Percentiles rank a stretch among this genome's conserved stretches.
These are phyloP conservation scores for Arthrobotrys conoides DNA, from an alignment of 2,329 filamentous ascomycete genomes.

Conservation along the genomic window DNA sequence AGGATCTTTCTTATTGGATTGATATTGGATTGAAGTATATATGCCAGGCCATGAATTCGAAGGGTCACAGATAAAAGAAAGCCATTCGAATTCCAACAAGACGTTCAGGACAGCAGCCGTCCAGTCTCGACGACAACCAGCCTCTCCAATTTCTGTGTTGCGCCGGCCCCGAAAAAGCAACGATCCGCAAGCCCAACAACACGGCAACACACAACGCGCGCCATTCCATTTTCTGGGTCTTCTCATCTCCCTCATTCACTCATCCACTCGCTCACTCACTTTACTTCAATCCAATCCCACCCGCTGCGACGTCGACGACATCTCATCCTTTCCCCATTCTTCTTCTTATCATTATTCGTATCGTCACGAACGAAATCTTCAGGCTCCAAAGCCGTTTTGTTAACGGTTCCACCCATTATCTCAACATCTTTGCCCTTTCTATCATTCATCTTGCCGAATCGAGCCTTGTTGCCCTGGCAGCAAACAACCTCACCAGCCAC, in stretches of 20 bases:
- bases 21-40: neutral
- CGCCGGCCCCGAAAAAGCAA: conserved; percentile 48
- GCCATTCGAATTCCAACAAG: conserved; percentile 3
- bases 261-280: no score
- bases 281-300: conserved; percentile 33
- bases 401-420: neutral
- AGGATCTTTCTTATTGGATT: neutral
- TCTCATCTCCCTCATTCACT: conserved; percentile 26
- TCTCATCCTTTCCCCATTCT: conserved; percentile 9
- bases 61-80: conserved; percentile 30
- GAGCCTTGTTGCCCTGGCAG: conserved; percentile 56
- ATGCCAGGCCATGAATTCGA: conserved; percentile 47
- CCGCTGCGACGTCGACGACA: conserved; percentile 32
- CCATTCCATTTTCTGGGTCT: conserved; percentile 48
- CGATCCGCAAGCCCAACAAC: conserved; percentile 44
- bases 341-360: neutral
- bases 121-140: conserved; percentile 52
- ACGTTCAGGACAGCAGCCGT: conserved; percentile 45
- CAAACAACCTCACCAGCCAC: conserved; percentile 55
- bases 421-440: conserved; percentile 1
- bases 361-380: conserved; percentile 6
- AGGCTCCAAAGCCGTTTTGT: conserved; percentile 13
- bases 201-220: conserved; percentile 57
- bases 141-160: conserved; percentile 58
- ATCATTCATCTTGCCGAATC: conserved; percentile 38